Evolutionary conservation across 352 stramenopile species (phyloP), one percentile per base, ranked within the genome.

Genomic region (Lagenidium giganteum): DNA sequence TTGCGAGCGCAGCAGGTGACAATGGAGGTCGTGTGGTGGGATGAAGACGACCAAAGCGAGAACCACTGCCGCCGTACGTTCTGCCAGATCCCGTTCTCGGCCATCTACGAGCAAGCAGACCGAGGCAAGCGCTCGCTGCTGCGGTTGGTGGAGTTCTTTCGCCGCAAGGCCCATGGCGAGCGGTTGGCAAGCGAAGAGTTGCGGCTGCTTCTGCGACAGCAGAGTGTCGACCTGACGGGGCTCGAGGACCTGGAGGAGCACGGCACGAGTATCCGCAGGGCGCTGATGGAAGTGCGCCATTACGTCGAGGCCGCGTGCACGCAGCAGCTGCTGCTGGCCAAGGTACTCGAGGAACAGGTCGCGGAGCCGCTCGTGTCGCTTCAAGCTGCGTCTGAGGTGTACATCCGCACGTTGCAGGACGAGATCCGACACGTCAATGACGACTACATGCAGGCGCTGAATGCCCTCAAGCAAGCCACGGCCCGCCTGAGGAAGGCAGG

Each of bases 41-140:
- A n/a, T n/a, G 65, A 62, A 37, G 64, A 81, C 17, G 70, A 84
- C 54, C 67, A 67, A 37, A 60, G 62, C 22, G 81, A 93, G 68
- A 91, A 93, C 65, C 70, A 91, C 41, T 90, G 75, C 68, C 76
- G 81, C 14, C 78, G 81, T 37, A 93, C 81, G 44, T 93, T 93
- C 64, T 93, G 81, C 51, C 81, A 93, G 59, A 74, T 93, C 45
- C 78, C 81, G 24, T 86, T 91, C 37, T 49, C 47, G 22, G 54
- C 75, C 43, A 93, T 93, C 60, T 86, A 90, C 47, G 70, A 78
- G 44, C 77, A 90, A 49, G 75, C 81, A 12, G 78, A 89, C 45
- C 73, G 71, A 36, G 78, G 81, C 54, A 87, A 88, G 58, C 69
- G 63, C 49, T 86, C 71, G 58, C 64, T 93, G 35, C 64, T 83